These are phyloP conservation scores for Ceratonia siliqua DNA, from an alignment of 306 rosid genomes.

Conservation along the genomic window DNA sequence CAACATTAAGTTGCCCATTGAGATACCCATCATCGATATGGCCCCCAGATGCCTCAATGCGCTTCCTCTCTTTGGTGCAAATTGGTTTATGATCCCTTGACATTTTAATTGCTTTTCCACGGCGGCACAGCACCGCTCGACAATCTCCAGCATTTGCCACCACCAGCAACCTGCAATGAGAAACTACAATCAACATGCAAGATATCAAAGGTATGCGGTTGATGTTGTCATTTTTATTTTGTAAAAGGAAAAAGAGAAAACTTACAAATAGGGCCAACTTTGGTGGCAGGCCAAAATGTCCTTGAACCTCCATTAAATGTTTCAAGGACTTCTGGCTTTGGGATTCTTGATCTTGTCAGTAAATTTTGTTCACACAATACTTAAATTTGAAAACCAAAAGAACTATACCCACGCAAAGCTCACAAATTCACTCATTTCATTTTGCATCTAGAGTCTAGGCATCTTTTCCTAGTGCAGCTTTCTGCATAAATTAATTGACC, in stretches of 20 bases:
- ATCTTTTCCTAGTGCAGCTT: neutral
- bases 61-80: constrained; percentile 63
- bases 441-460: neutral
- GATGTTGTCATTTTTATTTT: neutral
- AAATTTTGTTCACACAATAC: neutral
- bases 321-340: constrained; percentile 4
- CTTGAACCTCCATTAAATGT: constrained; percentile 20
- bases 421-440: neutral
- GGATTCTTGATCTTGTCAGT: neutral
- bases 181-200: constrained; percentile 38
- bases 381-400: neutral
- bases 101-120: constrained; percentile 91
- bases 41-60: constrained; percentile 83
- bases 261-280: neutral
- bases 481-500: no score
- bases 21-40: constrained; percentile 75
- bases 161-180: constrained; percentile 63
- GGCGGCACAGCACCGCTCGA: constrained; percentile 84
- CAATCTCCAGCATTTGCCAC: constrained; percentile 97
- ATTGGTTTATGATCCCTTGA: constrained; percentile 86
- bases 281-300: constrained; percentile 6
- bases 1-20: constrained; percentile 81
- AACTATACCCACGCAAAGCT: no score
- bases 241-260: neutral
- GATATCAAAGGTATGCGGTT: constrained; percentile 26